Conservation (phyloP, 2,329 filamentous ascomycete genomes). For the Hypocrella siamensis region DNA sequence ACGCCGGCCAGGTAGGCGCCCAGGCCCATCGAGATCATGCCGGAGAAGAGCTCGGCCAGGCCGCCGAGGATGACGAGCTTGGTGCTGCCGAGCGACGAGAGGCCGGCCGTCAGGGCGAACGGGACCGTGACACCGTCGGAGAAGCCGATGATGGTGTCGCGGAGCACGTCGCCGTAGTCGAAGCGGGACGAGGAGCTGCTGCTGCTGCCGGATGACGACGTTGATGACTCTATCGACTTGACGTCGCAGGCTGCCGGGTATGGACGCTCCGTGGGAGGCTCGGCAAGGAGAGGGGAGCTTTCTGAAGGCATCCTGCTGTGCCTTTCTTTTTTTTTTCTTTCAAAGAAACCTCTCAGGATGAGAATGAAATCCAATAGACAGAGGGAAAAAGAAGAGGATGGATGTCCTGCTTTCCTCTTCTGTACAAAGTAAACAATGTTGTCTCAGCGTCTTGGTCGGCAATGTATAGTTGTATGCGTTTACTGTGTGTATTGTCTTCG, state of each 20-base stretch:
- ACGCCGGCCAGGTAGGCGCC: constrained; percentile 56
- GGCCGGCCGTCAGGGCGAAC: constrained; percentile 61
- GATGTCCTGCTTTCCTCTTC: no score
- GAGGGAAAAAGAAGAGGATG: no score
- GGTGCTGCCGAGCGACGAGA: constrained; percentile 49
- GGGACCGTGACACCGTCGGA: constrained; percentile 68
- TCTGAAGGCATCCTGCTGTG: constrained; percentile 8
- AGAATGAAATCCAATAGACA: no score
- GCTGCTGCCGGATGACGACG: constrained; percentile 4
- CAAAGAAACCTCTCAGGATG: not conserved
- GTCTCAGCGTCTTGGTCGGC: no score
- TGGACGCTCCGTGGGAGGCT: constrained; percentile 13
- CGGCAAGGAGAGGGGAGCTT: constrained; percentile 16
- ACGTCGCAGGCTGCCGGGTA: constrained; percentile 8
- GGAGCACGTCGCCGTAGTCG: constrained; percentile 29
- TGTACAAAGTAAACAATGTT: no score
- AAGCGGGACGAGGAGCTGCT: constrained; percentile 9
- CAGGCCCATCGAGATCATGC: constrained; percentile 64
- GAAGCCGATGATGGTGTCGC: constrained; percentile 59
- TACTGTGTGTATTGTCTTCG: no score
- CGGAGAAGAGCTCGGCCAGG: constrained; percentile 59
- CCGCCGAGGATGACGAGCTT: constrained; percentile 56
- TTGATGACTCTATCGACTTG: constrained; percentile 10
- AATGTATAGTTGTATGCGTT: no score
- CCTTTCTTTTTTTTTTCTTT: no score